Percentiles rank a stretch among this genome's conserved stretches.
These are phyloP conservation scores for Xanthoparmelia taractica DNA, from an alignment of 495 filamentous ascomycete genomes.

Conservation along the genomic window DNA sequence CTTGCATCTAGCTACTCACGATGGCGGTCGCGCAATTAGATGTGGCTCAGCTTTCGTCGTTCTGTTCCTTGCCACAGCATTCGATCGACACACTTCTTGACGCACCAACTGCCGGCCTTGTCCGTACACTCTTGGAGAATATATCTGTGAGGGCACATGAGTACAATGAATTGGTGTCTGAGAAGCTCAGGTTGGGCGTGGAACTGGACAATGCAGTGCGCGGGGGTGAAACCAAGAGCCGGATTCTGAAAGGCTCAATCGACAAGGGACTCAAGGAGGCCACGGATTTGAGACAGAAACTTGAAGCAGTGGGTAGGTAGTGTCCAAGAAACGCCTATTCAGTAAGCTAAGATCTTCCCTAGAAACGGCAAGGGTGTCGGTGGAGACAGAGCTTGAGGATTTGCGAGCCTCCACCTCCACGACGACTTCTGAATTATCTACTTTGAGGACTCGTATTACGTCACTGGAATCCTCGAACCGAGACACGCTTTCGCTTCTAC, in stretches of 20 bases:
- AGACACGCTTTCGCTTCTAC: conserved; percentile 77
- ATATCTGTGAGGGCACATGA: conserved; percentile 71
- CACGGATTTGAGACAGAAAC: conserved; percentile 65
- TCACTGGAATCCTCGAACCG: conserved; percentile 86
- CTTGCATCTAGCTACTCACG: conserved; percentile 25
- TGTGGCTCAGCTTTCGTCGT: conserved; percentile 64
- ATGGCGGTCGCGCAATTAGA: conserved; percentile 76
- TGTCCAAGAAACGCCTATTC: conserved; percentile 18
- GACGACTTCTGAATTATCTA: conserved; percentile 67
- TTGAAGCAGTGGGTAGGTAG: conserved; percentile 67
- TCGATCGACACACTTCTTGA: conserved; percentile 59
- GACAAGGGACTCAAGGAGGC: conserved; percentile 78
- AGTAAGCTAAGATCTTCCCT: conserved; percentile 24
- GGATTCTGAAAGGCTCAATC: conserved; percentile 66
- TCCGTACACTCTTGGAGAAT: conserved; percentile 56
- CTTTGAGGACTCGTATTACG: conserved; percentile 67
- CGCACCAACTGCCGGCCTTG: conserved; percentile 68
- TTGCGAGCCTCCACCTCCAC: conserved; percentile 68
- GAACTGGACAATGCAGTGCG: conserved; percentile 85
- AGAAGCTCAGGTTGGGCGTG: conserved; percentile 80
- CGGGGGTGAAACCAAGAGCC: conserved; percentile 68
- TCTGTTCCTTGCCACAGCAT: conserved; percentile 61
- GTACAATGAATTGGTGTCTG: conserved; percentile 65
- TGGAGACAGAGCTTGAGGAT: conserved; percentile 74
- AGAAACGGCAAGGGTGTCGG: conserved; percentile 56